These are phyloP conservation scores for Melaleuca alternifolia DNA, from an alignment of 345 rosid species.

Conservation along the genomic window DNA sequence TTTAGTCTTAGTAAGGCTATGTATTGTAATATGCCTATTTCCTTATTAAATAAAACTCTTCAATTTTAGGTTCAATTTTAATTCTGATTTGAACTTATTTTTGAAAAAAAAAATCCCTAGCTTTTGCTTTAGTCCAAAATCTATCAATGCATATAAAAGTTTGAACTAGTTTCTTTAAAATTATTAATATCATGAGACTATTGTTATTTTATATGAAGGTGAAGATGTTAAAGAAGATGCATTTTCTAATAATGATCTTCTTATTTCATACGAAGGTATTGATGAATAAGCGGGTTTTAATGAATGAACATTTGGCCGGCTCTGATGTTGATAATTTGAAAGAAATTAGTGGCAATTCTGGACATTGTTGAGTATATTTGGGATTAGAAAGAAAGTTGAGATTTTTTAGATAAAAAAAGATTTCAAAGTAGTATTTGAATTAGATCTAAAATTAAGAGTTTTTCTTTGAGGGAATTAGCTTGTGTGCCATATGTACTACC, in stretches of 20 bases:
- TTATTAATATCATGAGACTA: neutral
- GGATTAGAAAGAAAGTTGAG: neutral
- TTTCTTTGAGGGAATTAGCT: neutral
- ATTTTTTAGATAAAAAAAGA: neutral
- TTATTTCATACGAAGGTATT: neutral
- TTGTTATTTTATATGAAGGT: neutral
- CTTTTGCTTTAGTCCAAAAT: neutral
- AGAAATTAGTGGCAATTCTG: neutral
- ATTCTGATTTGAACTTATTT: neutral
- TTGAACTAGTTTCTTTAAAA: neutral
- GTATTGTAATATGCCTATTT: neutral
- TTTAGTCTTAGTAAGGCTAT: neutral
- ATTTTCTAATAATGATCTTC: neutral
- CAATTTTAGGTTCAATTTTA: neutral
- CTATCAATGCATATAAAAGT: neutral
- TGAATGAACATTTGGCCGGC: fast-evolving
- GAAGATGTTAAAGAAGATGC: neutral
- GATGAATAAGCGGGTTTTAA: too few species aligned
- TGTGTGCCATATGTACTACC: neutral
- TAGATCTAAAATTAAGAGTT: neutral
- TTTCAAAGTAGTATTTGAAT: neutral
- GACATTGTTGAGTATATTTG: fast-evolving
- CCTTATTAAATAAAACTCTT: neutral
- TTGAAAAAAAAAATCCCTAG: neutral
- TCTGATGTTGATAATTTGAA: neutral